A percentile compares a stretch with the other conserved stretches of the same genome.
Evolutionary conservation across 148 eudicot genomes (phyloP).

Genomic region (Rhododendron vialii): DNA sequence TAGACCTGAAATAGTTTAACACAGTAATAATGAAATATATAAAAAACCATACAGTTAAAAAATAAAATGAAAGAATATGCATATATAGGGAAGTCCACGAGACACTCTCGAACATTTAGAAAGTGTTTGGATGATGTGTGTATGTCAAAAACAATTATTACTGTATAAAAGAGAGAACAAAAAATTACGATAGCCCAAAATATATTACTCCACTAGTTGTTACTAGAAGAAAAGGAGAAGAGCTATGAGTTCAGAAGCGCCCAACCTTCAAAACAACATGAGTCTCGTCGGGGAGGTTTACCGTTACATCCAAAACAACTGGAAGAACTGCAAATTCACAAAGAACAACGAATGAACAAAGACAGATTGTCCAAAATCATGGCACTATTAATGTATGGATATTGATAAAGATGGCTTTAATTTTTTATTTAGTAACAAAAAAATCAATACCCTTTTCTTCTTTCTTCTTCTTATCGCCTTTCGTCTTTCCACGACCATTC

Average conservation of each 20-base stretch:
- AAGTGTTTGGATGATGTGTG: not conserved
- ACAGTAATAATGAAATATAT: not conserved
- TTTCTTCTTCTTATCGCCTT: constrained; percentile 97
- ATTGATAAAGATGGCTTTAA: not conserved
- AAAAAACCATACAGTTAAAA: not conserved
- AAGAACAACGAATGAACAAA: not conserved
- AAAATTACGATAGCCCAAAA: not conserved
- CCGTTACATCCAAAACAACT: constrained; percentile 64
- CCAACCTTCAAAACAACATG: constrained; percentile 75
- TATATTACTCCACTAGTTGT: not conserved
- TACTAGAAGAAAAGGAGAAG: not conserved
- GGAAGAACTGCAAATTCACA: constrained; percentile 75
- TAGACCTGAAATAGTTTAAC: not conserved
- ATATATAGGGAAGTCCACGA: not conserved
- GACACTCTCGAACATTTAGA: not conserved
- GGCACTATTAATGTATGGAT: not conserved
- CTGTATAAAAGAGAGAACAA: not conserved
- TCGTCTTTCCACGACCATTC: constrained; percentile 80
- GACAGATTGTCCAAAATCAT: not conserved
- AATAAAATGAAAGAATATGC: not conserved
- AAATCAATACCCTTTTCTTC: constrained; percentile 77
- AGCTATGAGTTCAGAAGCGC: not conserved
- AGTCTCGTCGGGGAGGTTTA: constrained; percentile 83
- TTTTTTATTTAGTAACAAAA: not conserved
- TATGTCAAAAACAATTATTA: not conserved